Evolutionary conservation across 345 rosid species (phyloP).

Genomic region (Clausena lansium): DNA sequence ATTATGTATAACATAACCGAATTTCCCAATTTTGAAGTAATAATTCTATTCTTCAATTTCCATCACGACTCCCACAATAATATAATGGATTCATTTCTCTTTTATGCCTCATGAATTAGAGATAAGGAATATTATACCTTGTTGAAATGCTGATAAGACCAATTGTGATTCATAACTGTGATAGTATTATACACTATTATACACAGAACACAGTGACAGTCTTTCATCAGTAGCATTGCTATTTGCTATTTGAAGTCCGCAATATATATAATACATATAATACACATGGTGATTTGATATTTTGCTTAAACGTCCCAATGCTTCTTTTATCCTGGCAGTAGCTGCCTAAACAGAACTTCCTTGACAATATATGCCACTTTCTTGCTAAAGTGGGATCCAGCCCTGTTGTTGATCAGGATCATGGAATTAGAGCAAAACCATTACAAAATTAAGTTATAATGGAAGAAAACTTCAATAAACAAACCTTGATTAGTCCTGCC

Average conservation of each 20-base stretch:
- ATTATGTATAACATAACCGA: no score
- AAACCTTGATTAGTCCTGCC: constrained; percentile 79
- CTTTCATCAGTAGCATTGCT: not conserved
- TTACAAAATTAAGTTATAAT: not conserved
- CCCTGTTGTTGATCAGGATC: constrained; percentile 47
- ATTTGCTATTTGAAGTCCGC: not conserved
- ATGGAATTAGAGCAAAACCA: not conserved
- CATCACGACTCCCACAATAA: not conserved
- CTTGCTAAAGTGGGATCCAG: constrained; percentile 73
- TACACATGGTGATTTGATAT: not conserved
- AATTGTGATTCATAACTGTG: not conserved
- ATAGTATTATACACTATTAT: not conserved
- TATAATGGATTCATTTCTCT: not conserved
- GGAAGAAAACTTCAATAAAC: not conserved
- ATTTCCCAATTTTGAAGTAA: no score
- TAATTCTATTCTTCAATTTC: not conserved
- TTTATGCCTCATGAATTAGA: not conserved
- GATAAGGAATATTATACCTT: no score
- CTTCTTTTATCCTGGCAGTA: not conserved
- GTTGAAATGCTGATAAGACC: not conserved
- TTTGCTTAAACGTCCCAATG: not conserved
- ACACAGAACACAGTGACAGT: not conserved
- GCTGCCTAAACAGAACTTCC: not conserved
- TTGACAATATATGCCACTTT: not conserved
- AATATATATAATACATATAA: not conserved